A percentile compares a stretch with the other conserved stretches of the same genome.
These are phyloP conservation scores for Ceriops tagal DNA, from an alignment of 345 rosid genomes.

Conservation along the genomic window DNA sequence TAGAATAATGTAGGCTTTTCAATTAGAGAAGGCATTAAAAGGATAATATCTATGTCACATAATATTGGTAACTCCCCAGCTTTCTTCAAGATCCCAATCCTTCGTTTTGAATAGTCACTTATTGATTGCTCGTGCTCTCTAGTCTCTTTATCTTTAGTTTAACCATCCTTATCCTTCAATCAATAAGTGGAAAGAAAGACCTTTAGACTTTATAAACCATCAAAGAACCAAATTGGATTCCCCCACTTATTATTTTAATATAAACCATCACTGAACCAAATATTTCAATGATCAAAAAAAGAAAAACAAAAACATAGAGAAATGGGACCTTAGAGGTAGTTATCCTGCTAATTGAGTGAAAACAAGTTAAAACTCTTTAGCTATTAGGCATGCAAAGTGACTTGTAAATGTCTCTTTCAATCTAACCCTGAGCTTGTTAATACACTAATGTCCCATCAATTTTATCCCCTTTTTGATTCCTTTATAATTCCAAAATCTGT, in stretches of 20 bases:
- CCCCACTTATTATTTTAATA: too few relatives aligned
- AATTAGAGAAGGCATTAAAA: constrained; percentile 84
- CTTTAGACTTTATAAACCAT: background rate
- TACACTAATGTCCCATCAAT: too few relatives aligned
- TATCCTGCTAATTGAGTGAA: too few relatives aligned
- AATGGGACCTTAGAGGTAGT: too few relatives aligned
- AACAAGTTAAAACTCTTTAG: too few relatives aligned
- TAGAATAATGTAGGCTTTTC: constrained; percentile 67
- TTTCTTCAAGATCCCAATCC: constrained; percentile 81
- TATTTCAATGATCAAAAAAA: too few relatives aligned
- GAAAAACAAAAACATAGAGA: fast-evolving
- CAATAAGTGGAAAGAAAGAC: background rate
- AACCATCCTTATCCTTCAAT: constrained; percentile 76
- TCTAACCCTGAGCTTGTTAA: too few relatives aligned
- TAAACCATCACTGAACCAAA: background rate
- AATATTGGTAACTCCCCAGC: constrained; percentile 79
- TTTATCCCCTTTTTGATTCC: too few relatives aligned
- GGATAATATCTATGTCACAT: constrained; percentile 74
- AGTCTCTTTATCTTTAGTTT: constrained; percentile 80
- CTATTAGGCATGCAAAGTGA: too few relatives aligned
- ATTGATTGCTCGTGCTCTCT: constrained; percentile 67
- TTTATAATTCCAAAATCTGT: too few relatives aligned
- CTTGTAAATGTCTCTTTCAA: too few relatives aligned
- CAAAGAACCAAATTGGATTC: background rate
- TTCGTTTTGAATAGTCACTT: constrained; percentile 79